Evolutionary conservation across 768 basidiomycete genomes (phyloP).

Genomic region (Russula sp.): DNA sequence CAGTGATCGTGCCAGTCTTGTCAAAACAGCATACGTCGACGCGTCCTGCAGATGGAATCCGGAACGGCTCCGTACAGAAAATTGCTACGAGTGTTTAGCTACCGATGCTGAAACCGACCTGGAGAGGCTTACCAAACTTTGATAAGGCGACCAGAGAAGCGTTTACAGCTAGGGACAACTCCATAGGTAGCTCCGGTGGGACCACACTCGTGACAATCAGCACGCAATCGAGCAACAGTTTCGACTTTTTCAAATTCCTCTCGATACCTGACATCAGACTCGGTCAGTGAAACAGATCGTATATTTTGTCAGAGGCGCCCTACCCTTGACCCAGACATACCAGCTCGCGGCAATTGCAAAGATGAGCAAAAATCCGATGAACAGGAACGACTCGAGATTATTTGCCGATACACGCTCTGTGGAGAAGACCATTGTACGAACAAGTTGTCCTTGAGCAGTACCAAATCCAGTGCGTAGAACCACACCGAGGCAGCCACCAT

Average conservation of each 20-base stretch:
- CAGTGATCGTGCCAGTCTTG: constrained; percentile 98
- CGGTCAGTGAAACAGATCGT: background rate
- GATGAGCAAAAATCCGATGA: constrained; percentile 95
- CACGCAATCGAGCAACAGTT: constrained; percentile 91
- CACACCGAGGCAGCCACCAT: constrained; percentile 87
- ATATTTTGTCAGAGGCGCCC: constrained; percentile 23
- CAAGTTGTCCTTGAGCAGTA: constrained; percentile 94
- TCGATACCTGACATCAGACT: constrained; percentile 61
- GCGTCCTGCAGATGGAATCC: constrained; percentile 91
- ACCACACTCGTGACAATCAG: constrained; percentile 97
- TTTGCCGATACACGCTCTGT: constrained; percentile 96
- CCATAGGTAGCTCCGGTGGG: constrained; percentile 97
- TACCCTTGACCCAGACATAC: constrained; percentile 97
- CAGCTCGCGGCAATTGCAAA: constrained; percentile 97
- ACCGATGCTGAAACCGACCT: background rate
- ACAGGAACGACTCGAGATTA: constrained; percentile 91
- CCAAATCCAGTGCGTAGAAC: constrained; percentile 96
- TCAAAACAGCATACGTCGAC: constrained; percentile 99
- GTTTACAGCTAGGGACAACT: constrained; percentile 92
- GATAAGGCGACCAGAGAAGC: constrained; percentile 89
- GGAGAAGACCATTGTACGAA: constrained; percentile 98
- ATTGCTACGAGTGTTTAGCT: constrained; percentile 58
- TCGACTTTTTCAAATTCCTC: constrained; percentile 88
- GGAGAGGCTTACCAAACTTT: constrained; percentile 65
- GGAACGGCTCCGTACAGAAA: constrained; percentile 98